Evolutionary conservation across 768 basidiomycete genomes (phyloP), one percentile per base, ranked within the genome.

Genomic region (Russula abietina): DNA sequence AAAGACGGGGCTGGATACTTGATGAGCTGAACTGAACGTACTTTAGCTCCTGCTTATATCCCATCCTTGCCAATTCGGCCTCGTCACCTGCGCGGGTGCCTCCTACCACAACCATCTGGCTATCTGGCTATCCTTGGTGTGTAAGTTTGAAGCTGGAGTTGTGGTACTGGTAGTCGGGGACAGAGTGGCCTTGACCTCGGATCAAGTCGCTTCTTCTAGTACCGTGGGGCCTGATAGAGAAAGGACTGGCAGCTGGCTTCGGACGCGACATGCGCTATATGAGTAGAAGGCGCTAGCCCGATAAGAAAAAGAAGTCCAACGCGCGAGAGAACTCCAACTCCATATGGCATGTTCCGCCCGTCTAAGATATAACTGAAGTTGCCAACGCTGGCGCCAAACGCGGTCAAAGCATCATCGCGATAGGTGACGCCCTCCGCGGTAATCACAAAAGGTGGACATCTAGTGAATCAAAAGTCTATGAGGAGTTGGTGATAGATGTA

Each of bases 31-130:
- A 46, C 45, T 51, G 43, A 41, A 75, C 80, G 55, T 65, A 86
- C 83, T 78, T 82, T 52, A 88, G 73, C 69, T 87, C 85, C 70
- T 87, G 85, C 72, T 84, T 86, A 73, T 87, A 87, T 19, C 86
- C 86, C 84, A 88, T 84, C 61, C 84, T 75, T 30, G 84, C 84
- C 5, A 88, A 73, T 71, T 85, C 84, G 7, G 75, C 80, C 72
- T 87, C 86, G 69, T 88, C 86, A 30, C 73, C 71, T 7, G 74
- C 6, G 28, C 55, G 53, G 50, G 55, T 22, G 4, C 46, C 53
- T n/a, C 46, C 58, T 32, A 45, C 5, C 38, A 33, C 53, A 22
- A 26, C 46, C n/a, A n/a, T n/a, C n/a, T n/a, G n/a, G n/a, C n/a
- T n/a, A 4, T 24, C 16, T 28, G 53, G 39, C 16, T 33, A 16